Percentiles rank a stretch among this genome's conserved stretches.
Conservation (phyloP, 108 stramenopile genomes). For the Nannochloropsis gaditana region DNA sequence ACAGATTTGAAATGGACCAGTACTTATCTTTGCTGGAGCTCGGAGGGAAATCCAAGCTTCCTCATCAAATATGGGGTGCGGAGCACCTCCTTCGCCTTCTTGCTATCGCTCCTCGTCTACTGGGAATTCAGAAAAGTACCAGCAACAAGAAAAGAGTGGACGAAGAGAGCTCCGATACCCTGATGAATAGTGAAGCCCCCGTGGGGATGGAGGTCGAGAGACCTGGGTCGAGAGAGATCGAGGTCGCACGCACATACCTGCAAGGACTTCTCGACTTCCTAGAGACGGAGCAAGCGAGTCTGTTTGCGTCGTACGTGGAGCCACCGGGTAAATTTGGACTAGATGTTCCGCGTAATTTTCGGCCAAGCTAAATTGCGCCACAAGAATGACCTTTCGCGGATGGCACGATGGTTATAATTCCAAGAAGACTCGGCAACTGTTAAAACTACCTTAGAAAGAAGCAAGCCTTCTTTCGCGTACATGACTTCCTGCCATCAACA, state of each 20-base stretch:
- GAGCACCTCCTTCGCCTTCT: background rate
- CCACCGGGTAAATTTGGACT: background rate
- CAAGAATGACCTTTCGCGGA: no score
- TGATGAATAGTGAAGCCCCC: no score
- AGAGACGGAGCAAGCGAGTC: background rate
- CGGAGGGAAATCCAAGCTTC: background rate
- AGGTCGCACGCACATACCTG: background rate
- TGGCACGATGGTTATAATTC: no score
- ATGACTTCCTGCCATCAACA: no score
- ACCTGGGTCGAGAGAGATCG: background rate
- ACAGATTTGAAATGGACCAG: background rate
- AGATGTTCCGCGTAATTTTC: background rate
- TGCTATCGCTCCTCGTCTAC: background rate
- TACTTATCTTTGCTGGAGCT: background rate
- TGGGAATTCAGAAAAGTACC: background rate
- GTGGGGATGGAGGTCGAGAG: background rate
- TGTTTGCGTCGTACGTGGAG: background rate
- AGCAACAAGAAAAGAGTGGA: background rate
- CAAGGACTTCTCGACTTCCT: background rate
- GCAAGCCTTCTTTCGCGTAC: no score
- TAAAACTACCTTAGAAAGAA: no score
- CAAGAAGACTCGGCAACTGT: no score
- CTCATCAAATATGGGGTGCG: constrained; percentile 20
- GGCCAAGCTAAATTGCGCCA: background rate
- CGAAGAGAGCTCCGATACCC: background rate